These are phyloP conservation scores for Priceomyces medius DNA, from an alignment of 805 yeast genomes.

Conservation along the genomic window DNA sequence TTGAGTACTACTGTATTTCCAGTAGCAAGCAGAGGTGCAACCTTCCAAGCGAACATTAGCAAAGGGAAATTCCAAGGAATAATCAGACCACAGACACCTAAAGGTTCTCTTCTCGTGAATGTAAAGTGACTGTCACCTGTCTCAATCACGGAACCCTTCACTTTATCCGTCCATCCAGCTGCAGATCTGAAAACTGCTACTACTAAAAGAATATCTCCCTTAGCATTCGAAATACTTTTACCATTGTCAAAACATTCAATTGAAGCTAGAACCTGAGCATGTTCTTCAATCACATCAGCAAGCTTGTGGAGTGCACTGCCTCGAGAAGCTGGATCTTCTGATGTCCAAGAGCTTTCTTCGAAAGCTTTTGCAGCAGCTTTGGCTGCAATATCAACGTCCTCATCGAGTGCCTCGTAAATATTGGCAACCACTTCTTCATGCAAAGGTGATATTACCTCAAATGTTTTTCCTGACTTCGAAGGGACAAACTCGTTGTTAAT, in stretches of 20 bases:
- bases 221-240: slow-evolving; percentile 51
- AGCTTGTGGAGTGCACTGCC: slow-evolving; percentile 48
- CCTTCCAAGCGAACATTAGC: slow-evolving; percentile 51
- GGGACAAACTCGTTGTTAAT: slow-evolving; percentile 53
- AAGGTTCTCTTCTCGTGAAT: slow-evolving; percentile 35
- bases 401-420: slow-evolving; percentile 49
- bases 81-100: slow-evolving; percentile 53
- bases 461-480: slow-evolving; percentile 32
- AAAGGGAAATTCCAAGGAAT: slow-evolving; percentile 55
- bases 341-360: slow-evolving; percentile 41
- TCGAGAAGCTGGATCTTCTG: slow-evolving; percentile 45
- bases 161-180: slow-evolving; percentile 76
- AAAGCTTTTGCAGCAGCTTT: slow-evolving; percentile 53
- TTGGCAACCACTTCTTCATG: slow-evolving; percentile 52
- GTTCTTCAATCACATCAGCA: slow-evolving; percentile 48
- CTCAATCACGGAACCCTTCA: slow-evolving; percentile 63
- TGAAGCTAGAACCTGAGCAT: slow-evolving; percentile 51
- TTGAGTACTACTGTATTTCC: slow-evolving; percentile 50
- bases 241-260: slow-evolving; percentile 63
- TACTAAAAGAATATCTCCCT: slow-evolving; percentile 58
- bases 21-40: slow-evolving; percentile 47
- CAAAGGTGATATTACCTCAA: slow-evolving; percentile 52
- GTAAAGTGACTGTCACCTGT: slow-evolving; percentile 52
- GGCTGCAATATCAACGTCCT: slow-evolving; percentile 57
- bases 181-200: slow-evolving; percentile 59